phyloP scores from a whole-genome alignment of 1,139 yeast genomes.

The Suhomyces panamericanus region DNA sequence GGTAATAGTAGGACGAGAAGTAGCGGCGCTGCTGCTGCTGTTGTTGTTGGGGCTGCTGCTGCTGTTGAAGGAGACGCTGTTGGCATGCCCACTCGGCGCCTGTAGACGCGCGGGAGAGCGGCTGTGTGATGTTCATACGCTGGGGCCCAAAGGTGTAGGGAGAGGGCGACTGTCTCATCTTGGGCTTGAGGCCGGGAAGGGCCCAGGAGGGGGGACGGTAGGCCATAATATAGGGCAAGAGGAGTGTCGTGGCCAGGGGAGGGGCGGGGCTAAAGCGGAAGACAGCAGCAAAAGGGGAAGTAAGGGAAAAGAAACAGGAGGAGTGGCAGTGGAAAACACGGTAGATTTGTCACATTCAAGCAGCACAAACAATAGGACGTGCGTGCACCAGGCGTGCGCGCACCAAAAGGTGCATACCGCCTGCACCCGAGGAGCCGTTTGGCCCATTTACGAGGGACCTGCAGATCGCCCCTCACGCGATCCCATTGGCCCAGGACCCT shows the following conservation, averaged over 20 bases:
- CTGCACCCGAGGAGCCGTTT: no score
- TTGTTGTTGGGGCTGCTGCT: slow-evolving; percentile 15
- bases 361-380: background rate
- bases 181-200: slow-evolving; percentile 14
- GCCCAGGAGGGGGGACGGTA: slow-evolving; percentile 15
- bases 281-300: slow-evolving; percentile 1
- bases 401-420: no score
- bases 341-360: background rate
- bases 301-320: background rate
- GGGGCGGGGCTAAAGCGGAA: background rate
- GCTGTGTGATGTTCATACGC: slow-evolving; percentile 42
- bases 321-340: background rate
- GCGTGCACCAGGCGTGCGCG: background rate
- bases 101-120: slow-evolving; percentile 44
- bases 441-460: no score
- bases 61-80: slow-evolving; percentile 19
- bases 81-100: slow-evolving; percentile 33
- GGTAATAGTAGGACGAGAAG: slow-evolving; percentile 37
- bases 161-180: slow-evolving; percentile 15
- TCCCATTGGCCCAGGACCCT: no score
- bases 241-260: background rate
- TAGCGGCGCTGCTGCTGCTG: slow-evolving; percentile 23
- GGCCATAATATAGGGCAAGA: slow-evolving; percentile 11
- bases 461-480: no score
- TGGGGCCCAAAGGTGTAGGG: slow-evolving; percentile 19